phyloP scores from a whole-genome alignment of 2,329 filamentous ascomycete genomes.

The Neoscytalidium dimidiatum region DNA sequence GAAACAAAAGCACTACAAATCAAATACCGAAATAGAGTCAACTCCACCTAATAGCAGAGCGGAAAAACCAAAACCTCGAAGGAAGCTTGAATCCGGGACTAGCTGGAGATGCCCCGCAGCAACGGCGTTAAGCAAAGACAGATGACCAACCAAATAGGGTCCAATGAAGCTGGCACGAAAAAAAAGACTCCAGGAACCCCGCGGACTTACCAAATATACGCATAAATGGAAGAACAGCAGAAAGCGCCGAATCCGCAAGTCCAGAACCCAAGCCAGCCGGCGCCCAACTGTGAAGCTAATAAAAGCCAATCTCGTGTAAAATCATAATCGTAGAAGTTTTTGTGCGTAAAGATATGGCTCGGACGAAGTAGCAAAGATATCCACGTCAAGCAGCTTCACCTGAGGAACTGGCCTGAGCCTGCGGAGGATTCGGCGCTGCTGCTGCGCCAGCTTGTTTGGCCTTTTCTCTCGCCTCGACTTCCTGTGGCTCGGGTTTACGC shows the following conservation, averaged over 20 bases:
- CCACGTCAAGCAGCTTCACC: background rate
- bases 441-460: background rate
- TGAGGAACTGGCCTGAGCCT: background rate
- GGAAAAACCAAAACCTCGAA: background rate
- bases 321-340: background rate
- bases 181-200: background rate
- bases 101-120: background rate
- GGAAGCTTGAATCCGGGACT: background rate
- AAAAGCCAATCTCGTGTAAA: background rate
- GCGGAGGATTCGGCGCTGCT: background rate
- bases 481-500: slow-evolving; percentile 18
- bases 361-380: background rate
- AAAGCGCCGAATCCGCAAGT: background rate
- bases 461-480: slow-evolving; percentile 5
- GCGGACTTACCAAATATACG: background rate
- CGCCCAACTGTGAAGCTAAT: background rate
- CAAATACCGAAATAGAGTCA: background rate
- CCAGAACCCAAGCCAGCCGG: background rate
- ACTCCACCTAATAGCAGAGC: background rate
- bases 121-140: background rate
- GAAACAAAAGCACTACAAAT: background rate
- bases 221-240: background rate
- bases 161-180: background rate
- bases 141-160: background rate
- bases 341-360: background rate